Evolutionary conservation across 169 alveolate genomes (phyloP).

Genomic region (Plasmodium berghei): DNA sequence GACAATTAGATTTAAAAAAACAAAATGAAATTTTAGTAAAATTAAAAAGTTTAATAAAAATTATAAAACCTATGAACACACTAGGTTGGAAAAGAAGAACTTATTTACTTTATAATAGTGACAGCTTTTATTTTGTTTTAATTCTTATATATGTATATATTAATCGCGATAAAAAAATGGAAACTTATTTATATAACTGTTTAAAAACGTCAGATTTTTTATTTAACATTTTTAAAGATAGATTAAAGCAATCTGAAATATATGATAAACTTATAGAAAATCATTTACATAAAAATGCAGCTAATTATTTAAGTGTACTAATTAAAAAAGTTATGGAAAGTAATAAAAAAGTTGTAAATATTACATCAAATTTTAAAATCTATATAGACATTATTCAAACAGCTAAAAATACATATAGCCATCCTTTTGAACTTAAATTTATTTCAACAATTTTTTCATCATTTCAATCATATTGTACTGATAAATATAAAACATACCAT

Average conservation of each 20-base stretch:
- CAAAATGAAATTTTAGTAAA: slow-evolving; percentile 61
- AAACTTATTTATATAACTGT: slow-evolving; percentile 53
- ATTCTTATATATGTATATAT: slow-evolving; percentile 58
- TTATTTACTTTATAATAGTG: slow-evolving; percentile 50
- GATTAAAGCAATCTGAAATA: slow-evolving; percentile 59
- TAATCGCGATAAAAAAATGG: slow-evolving; percentile 60
- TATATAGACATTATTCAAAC: slow-evolving; percentile 47
- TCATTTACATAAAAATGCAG: slow-evolving; percentile 72
- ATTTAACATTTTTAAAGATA: slow-evolving; percentile 44
- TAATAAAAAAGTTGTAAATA: slow-evolving; percentile 35
- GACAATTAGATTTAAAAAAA: slow-evolving; percentile 65
- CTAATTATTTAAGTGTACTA: slow-evolving; percentile 45
- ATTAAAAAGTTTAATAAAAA: slow-evolving; percentile 36
- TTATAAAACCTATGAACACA: slow-evolving; percentile 30
- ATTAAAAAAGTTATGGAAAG: slow-evolving; percentile 70
- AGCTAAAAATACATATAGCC: slow-evolving; percentile 28
- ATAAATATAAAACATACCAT: slow-evolving; percentile 63
- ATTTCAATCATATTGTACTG: slow-evolving; percentile 62
- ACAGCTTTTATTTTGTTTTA: slow-evolving; percentile 36
- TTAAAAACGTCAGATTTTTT: slow-evolving; percentile 52
- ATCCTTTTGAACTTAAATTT: slow-evolving; percentile 53
- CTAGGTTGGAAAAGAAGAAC: slow-evolving; percentile 72
- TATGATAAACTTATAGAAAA: slow-evolving; percentile 55
- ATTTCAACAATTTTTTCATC: slow-evolving; percentile 39
- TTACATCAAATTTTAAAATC: slow-evolving; percentile 24